A percentile compares a stretch with the other conserved stretches of the same genome.
Conservation (phyloP, 2,329 filamentous ascomycete species). For the Fusarium virguliforme region DNA sequence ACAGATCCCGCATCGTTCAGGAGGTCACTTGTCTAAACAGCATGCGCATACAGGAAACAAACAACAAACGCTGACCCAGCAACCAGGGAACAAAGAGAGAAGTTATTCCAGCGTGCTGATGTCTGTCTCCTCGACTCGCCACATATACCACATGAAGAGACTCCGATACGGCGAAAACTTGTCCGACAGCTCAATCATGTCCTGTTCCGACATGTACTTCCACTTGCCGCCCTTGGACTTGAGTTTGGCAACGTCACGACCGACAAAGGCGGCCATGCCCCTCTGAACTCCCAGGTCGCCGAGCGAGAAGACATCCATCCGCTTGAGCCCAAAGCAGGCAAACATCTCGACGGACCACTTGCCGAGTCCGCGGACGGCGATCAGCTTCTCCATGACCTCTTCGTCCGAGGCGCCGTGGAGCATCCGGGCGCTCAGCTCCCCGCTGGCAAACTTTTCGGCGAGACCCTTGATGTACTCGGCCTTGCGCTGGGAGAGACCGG, state of each 20-base stretch:
- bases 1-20: slow-evolving; percentile 23
- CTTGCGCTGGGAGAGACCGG: slow-evolving; percentile 93
- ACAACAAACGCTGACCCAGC: slow-evolving; percentile 38
- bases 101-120: slow-evolving; percentile 71
- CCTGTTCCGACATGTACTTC: slow-evolving; percentile 97
- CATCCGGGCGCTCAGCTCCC: slow-evolving; percentile 83
- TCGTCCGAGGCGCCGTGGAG: slow-evolving; percentile 87
- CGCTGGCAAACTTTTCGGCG: slow-evolving; percentile 82
- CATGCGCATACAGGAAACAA: slow-evolving; percentile 14
- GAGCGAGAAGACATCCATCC: slow-evolving; percentile 92
- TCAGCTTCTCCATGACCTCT: slow-evolving; percentile 85
- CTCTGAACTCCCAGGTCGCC: slow-evolving; percentile 95
- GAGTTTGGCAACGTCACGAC: slow-evolving; percentile 86
- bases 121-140: slow-evolving; percentile 87
- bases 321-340: slow-evolving; percentile 93
- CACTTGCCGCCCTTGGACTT: slow-evolving; percentile 89
- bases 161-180: slow-evolving; percentile 90
- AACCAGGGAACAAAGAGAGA: slow-evolving; percentile 21
- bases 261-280: slow-evolving; percentile 91
- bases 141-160: slow-evolving; percentile 99
- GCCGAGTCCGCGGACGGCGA: slow-evolving; percentile 88
- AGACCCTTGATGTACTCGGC: slow-evolving; percentile 94
- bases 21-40: slow-evolving; percentile 11
- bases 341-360: slow-evolving; percentile 99
- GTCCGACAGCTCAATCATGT: slow-evolving; percentile 88